A percentile compares a stretch with the other conserved stretches of the same genome.
Conservation (phyloP, 2,329 filamentous ascomycete species). For the Fusarium buxicola region DNA sequence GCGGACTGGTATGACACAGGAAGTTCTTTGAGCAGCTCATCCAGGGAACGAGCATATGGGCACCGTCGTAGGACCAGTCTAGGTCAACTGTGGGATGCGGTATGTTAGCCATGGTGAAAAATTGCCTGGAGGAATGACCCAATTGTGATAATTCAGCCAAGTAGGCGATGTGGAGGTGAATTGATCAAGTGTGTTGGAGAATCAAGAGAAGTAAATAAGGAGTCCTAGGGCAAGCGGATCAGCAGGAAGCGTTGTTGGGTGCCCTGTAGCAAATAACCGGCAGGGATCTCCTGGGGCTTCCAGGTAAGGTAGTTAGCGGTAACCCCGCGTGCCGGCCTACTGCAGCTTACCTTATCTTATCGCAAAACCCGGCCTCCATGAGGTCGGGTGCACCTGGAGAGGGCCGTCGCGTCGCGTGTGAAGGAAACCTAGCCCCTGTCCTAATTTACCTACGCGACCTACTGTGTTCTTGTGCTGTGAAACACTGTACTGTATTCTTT, state of each 20-base stretch:
- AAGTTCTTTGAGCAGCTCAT: constrained; percentile 62
- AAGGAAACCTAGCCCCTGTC: constrained; percentile 9
- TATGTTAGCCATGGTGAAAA: constrained; percentile 29
- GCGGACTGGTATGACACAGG: constrained; percentile 53
- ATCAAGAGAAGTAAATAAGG: constrained; percentile 3
- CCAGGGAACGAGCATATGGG: constrained; percentile 65
- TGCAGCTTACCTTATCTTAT: constrained; percentile 41
- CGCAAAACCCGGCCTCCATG: neutral
- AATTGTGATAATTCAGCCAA: constrained; percentile 2
- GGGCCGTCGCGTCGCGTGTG: constrained; percentile 32
- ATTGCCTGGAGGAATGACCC: neutral
- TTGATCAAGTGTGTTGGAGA: neutral
- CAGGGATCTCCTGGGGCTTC: neutral
- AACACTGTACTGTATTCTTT: constrained; percentile 33
- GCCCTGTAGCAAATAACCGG: neutral
- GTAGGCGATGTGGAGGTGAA: neutral
- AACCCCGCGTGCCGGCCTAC: neutral
- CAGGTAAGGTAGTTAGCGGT: no score
- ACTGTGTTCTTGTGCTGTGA: constrained; percentile 24
- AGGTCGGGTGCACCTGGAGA: no score
- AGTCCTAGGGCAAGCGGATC: no score
- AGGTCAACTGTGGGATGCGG: constrained; percentile 78
- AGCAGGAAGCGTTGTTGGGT: constrained; percentile 10
- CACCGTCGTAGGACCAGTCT: constrained; percentile 73
- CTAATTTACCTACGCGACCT: constrained; percentile 27